A percentile compares a stretch with the other conserved stretches of the same genome.
phyloP scores from a whole-genome alignment of 1,284 basidiomycete genomes.

The Cryptococcus neoformans region DNA sequence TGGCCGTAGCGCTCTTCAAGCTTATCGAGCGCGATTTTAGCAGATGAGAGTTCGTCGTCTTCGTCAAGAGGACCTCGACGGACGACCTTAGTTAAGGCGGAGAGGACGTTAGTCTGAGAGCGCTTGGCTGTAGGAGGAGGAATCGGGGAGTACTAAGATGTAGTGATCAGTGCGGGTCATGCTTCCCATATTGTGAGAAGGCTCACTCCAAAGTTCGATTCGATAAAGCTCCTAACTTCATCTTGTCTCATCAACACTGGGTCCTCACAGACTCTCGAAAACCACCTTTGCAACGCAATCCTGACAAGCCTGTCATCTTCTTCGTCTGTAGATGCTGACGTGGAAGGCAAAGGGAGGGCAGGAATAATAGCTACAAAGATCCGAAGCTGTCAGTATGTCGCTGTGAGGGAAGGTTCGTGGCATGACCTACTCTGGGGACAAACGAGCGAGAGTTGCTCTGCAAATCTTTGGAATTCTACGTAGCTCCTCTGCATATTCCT shows the following conservation, averaged over 20 bases:
- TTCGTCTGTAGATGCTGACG: slow-evolving; percentile 90
- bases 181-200: neutral
- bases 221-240: slow-evolving; percentile 85
- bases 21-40: slow-evolving; percentile 85
- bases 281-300: slow-evolving; percentile 89
- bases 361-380: slow-evolving; percentile 74
- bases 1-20: slow-evolving; percentile 86
- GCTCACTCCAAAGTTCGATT: slow-evolving; percentile 83
- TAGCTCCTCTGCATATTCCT: slow-evolving; percentile 89
- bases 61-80: slow-evolving; percentile 49
- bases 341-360: slow-evolving; percentile 84
- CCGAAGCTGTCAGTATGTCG: too few relatives aligned
- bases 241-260: slow-evolving; percentile 80
- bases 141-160: slow-evolving; percentile 50
- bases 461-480: slow-evolving; percentile 85
- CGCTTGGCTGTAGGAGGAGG: slow-evolving; percentile 53
- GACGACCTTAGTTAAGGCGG: slow-evolving; percentile 47
- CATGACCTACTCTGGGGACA: slow-evolving; percentile 66
- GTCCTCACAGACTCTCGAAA: slow-evolving; percentile 83
- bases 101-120: slow-evolving; percentile 52
- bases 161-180: slow-evolving; percentile 46
- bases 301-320: slow-evolving; percentile 92
- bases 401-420: neutral
- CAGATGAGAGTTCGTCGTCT: slow-evolving; percentile 68
- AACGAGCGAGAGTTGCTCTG: slow-evolving; percentile 74